A percentile compares a stretch with the other conserved stretches of the same genome.
Conservation (phyloP, 1,139 yeast genomes). For the Saccharomyces hybrid region DNA sequence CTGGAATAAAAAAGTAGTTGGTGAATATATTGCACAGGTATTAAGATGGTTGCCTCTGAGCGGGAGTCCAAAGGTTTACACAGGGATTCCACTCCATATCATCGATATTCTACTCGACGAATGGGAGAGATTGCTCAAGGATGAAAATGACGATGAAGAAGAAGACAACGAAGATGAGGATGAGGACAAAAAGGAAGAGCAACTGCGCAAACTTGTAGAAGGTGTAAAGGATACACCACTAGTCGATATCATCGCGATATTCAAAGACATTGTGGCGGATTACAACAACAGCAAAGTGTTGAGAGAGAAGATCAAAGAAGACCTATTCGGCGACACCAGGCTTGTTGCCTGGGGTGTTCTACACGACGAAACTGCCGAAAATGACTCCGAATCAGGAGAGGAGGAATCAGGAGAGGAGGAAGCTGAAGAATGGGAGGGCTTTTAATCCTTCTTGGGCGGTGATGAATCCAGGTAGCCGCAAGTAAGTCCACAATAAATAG, state of each 20-base stretch:
- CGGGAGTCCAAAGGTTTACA: conserved; percentile 54
- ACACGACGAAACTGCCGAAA: conserved; percentile 12
- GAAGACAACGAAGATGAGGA: conserved; percentile 38
- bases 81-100: conserved; percentile 77
- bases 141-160: conserved; percentile 27
- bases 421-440: conserved; percentile 48
- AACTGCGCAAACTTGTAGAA: conserved; percentile 15
- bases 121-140: conserved; percentile 58
- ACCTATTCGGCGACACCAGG: conserved; percentile 58
- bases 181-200: conserved; percentile 28
- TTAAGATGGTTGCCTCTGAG: conserved; percentile 47
- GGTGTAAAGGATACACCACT: conserved; percentile 48
- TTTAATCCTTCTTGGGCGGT: conserved; percentile 23
- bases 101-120: conserved; percentile 83
- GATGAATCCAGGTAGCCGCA: not conserved
- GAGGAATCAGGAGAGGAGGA: conserved; percentile 24
- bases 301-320: conserved; percentile 57
- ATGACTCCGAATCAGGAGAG: too few relatives aligned
- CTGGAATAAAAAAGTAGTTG: conserved; percentile 51
- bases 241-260: conserved; percentile 48
- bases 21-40: conserved; percentile 35
- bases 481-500: not conserved
- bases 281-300: conserved; percentile 52
- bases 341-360: conserved; percentile 59
- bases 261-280: conserved; percentile 43